Evolutionary conservation across 2,329 filamentous ascomycete species (phyloP).

Genomic region (Fusarium scirpi): DNA sequence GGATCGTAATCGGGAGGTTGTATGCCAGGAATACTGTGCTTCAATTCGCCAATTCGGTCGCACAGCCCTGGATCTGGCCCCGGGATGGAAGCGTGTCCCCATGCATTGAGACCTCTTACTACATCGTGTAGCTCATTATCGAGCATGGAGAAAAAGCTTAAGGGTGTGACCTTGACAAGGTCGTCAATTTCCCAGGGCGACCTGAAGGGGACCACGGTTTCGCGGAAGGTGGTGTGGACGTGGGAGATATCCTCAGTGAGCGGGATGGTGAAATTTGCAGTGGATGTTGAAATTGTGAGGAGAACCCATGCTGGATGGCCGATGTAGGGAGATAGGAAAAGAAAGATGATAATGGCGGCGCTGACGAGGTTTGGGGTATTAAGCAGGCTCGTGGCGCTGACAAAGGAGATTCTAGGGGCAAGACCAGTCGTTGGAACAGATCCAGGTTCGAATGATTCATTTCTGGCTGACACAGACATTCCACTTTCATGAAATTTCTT

Average conservation of each 20-base stretch:
- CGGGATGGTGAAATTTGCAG: background rate
- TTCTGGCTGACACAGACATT: too few relatives aligned
- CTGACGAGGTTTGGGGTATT: background rate
- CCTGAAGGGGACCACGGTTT: background rate
- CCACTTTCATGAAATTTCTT: too few relatives aligned
- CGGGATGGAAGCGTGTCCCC: background rate
- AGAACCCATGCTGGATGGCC: background rate
- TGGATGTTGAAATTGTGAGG: background rate
- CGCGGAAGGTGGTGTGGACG: background rate
- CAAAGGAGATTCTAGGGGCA: background rate
- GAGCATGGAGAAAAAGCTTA: background rate
- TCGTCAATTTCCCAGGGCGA: background rate
- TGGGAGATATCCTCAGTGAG: background rate
- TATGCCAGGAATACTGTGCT: too few relatives aligned
- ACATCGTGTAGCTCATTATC: background rate
- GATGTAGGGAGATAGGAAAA: background rate
- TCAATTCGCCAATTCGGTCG: background rate
- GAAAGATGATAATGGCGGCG: background rate
- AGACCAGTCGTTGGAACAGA: background rate
- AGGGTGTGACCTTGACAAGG: background rate
- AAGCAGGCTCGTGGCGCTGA: background rate
- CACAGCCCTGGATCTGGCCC: background rate
- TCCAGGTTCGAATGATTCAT: background rate
- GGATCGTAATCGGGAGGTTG: too few relatives aligned
- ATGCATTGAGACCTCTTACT: accelerated